These are phyloP conservation scores for Fusarium citri DNA, from an alignment of 2,329 filamentous ascomycete genomes.

Conservation along the genomic window DNA sequence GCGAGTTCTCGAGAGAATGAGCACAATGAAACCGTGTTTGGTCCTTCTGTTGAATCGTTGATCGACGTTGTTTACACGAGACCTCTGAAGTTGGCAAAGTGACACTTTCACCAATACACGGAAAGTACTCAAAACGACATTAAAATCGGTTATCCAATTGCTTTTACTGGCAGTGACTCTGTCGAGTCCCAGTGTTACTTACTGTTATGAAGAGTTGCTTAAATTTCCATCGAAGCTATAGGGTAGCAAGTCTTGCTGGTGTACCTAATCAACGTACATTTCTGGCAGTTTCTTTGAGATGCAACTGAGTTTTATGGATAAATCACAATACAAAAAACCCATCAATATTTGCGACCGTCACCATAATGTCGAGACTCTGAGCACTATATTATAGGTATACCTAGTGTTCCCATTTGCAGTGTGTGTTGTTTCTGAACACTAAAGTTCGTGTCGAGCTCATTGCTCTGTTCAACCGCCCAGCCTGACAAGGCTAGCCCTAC, in stretches of 20 bases:
- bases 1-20: too few relatives aligned
- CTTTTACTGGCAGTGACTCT: too few relatives aligned
- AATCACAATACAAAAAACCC: neutral
- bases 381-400: too few relatives aligned
- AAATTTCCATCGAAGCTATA: neutral
- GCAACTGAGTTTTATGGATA: neutral
- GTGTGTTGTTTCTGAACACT: neutral
- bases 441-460: rapidly evolving
- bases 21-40: too few relatives aligned
- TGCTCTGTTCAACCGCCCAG: neutral
- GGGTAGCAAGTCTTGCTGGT: neutral
- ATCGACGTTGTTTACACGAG: neutral
- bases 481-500: constrained; percentile 11
- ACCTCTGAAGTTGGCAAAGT: too few relatives aligned
- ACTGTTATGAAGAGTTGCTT: neutral
- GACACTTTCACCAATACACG: neutral
- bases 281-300: neutral
- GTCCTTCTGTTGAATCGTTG: too few relatives aligned
- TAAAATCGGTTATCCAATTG: too few relatives aligned
- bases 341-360: too few relatives aligned
- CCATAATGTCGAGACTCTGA: neutral
- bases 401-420: neutral
- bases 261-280: neutral
- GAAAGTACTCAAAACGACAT: neutral
- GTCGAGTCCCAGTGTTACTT: too few relatives aligned